These are phyloP conservation scores for Lanmaoa rubissima DNA, from an alignment of 768 basidiomycete species.

Conservation along the genomic window DNA sequence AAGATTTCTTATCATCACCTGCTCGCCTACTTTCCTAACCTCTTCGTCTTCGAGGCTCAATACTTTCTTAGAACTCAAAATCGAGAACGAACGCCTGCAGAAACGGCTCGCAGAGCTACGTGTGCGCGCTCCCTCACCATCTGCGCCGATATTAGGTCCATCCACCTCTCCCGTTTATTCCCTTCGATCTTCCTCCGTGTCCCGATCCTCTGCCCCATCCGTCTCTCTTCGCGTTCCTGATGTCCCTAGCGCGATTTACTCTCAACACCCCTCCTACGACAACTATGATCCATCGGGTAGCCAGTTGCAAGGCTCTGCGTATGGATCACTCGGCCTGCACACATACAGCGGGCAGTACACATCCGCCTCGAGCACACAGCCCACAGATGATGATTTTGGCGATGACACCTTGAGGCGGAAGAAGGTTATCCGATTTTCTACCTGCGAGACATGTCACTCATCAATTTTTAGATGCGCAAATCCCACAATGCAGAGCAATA, in stretches of 20 bases:
- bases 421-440: slow-evolving; percentile 43
- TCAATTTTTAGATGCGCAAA: slow-evolving; percentile 34
- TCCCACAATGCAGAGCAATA: slow-evolving; percentile 58
- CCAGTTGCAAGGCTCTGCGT: slow-evolving; percentile 11
- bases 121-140: slow-evolving; percentile 20
- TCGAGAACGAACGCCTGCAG: slow-evolving; percentile 81
- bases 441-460: slow-evolving; percentile 1
- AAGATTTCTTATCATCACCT: slow-evolving; percentile 14
- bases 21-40: neutral
- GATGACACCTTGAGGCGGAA: slow-evolving; percentile 61
- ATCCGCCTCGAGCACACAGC: slow-evolving; percentile 11
- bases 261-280: slow-evolving; percentile 22
- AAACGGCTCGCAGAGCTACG: slow-evolving; percentile 52
- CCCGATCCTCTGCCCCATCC: slow-evolving; percentile 21
- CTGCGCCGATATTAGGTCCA: slow-evolving; percentile 13
- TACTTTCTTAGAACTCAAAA: slow-evolving; percentile 77
- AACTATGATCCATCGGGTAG: slow-evolving; percentile 8
- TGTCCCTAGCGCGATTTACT: slow-evolving; percentile 11
- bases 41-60: slow-evolving; percentile 49
- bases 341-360: slow-evolving; percentile 18
- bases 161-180: slow-evolving; percentile 25
- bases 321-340: slow-evolving; percentile 22
- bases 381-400: slow-evolving; percentile 40
- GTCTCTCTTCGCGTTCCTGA: slow-evolving; percentile 12
- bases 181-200: slow-evolving; percentile 29